Conservation (phyloP, 139 green algal genomes). For the Medakamo hakoo region DNA sequence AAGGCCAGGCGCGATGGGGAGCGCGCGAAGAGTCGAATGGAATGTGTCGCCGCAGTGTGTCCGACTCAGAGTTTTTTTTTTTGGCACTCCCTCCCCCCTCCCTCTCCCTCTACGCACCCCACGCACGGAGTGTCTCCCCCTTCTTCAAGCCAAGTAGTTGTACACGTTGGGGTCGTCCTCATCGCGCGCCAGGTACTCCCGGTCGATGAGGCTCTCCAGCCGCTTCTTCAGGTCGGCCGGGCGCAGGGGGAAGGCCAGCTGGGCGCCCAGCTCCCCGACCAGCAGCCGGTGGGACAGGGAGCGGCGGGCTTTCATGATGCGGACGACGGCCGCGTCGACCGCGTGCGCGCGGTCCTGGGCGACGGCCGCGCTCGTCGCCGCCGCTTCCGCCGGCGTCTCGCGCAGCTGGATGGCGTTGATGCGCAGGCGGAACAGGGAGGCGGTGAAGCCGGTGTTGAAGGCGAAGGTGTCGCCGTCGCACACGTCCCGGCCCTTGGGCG, state of each 20-base stretch:
- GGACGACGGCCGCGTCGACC: constrained; percentile 92
- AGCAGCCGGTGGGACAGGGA: constrained; percentile 84
- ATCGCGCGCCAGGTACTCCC: constrained; percentile 91
- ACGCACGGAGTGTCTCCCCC: too few relatives aligned
- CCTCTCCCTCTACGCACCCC: too few relatives aligned
- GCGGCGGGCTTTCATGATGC: constrained; percentile 98
- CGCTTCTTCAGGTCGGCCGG: constrained; percentile 86
- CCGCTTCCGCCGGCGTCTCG: constrained; percentile 87
- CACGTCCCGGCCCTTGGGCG: constrained; percentile 74
- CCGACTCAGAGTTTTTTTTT: not conserved
- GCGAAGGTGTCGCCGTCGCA: constrained; percentile 62
- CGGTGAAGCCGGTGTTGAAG: constrained; percentile 72
- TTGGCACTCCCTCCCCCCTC: not conserved
- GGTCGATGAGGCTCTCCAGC: constrained; percentile 94
- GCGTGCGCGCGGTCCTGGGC: constrained; percentile 77
- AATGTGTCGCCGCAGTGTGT: constrained; percentile 1
- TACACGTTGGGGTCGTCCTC: constrained; percentile 35
- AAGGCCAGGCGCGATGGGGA: too few relatives aligned
- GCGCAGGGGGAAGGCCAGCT: constrained; percentile 90
- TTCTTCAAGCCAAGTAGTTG: constrained; percentile 23
- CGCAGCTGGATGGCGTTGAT: constrained; percentile 95
- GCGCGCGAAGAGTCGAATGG: too few relatives aligned
- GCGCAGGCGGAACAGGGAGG: constrained; percentile 72
- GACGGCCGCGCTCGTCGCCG: constrained; percentile 71
- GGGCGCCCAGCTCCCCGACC: constrained; percentile 71